Evolutionary conservation across 116 monocot genomes (phyloP).

Genomic region (Zostera marina): DNA sequence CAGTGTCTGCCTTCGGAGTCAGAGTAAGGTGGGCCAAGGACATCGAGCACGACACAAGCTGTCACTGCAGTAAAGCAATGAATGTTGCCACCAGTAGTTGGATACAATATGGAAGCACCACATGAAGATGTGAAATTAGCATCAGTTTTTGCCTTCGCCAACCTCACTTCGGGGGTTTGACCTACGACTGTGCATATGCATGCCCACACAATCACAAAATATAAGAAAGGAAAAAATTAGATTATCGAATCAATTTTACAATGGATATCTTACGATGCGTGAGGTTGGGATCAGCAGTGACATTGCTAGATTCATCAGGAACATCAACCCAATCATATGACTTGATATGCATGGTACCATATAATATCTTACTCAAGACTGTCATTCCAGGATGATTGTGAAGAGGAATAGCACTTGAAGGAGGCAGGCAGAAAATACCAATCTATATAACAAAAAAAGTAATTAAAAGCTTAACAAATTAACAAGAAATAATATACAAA

Average conservation of each 20-base stretch:
- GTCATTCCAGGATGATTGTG: conserved; percentile 80
- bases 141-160: conserved; percentile 8
- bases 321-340: conserved; percentile 56
- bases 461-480: not conserved
- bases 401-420: conserved; percentile 50
- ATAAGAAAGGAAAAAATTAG: not conserved
- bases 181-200: not conserved
- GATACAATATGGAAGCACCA: conserved; percentile 9
- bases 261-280: conserved; percentile 8
- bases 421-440: conserved; percentile 67
- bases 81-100: conserved; percentile 9
- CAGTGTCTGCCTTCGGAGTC: conserved; percentile 6
- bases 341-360: conserved; percentile 75
- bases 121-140: conserved; percentile 6
- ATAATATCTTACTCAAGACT: conserved; percentile 71
- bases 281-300: not conserved
- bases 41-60: conserved; percentile 10
- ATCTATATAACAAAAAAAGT: conserved; percentile 37
- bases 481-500: not conserved
- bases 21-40: conserved; percentile 11
- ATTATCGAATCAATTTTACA: not conserved
- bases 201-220: not conserved
- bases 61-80: conserved; percentile 14
- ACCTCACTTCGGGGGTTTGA: not conserved
- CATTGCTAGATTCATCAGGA: not conserved